A percentile compares a stretch with the other conserved stretches of the same genome.
Conservation (phyloP, 2,329 filamentous ascomycete genomes). For the Cladorrhinum sp. region DNA sequence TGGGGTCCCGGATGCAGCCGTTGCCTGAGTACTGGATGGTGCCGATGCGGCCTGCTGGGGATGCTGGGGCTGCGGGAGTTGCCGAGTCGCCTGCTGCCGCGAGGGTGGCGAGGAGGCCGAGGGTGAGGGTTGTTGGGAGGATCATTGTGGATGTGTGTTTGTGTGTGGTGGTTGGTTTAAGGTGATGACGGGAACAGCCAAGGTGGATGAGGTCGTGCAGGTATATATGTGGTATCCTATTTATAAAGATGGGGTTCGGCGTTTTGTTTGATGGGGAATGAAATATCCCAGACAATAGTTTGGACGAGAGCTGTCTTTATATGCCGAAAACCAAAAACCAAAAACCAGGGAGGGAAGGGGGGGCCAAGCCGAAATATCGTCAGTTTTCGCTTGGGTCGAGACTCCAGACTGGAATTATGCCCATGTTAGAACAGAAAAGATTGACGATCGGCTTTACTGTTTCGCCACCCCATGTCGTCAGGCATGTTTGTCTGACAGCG, state of each 20-base stretch:
- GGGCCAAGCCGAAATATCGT: too few relatives aligned
- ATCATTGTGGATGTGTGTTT: slow-evolving; percentile 19
- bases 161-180: not conserved
- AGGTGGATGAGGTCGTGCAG: too few relatives aligned
- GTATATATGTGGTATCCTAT: not conserved
- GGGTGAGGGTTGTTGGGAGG: slow-evolving; percentile 23
- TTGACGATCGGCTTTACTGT: not conserved
- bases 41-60: slow-evolving; percentile 30
- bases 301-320: not conserved
- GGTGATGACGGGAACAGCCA: slow-evolving; percentile 2
- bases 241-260: not conserved
- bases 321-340: not conserved
- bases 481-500: not conserved
- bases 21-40: slow-evolving; percentile 37
- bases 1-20: slow-evolving; percentile 36
- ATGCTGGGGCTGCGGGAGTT: slow-evolving; percentile 16
- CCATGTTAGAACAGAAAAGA: not conserved
- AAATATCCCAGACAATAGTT: not conserved
- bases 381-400: not conserved
- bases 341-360: not conserved
- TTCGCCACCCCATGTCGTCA: not conserved
- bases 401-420: not conserved
- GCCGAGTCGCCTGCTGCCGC: slow-evolving; percentile 18
- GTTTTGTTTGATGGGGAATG: not conserved
- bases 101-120: slow-evolving; percentile 25